A percentile compares a stretch with the other conserved stretches of the same genome.
Conservation (phyloP, 1,284 basidiomycete species). For the Porodaedalea pini region DNA sequence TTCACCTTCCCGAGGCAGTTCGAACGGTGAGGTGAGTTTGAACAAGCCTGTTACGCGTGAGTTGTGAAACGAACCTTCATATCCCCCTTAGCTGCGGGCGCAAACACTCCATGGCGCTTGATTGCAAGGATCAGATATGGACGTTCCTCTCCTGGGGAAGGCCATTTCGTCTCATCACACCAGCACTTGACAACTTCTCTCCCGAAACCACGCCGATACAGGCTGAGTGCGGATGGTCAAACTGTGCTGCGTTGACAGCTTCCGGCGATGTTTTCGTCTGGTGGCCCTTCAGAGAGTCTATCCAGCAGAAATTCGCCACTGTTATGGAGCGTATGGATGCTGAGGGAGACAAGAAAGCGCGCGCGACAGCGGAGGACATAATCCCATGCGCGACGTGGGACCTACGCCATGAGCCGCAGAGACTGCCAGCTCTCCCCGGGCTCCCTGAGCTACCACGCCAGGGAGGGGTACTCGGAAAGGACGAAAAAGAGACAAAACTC, state of each 20-base stretch:
- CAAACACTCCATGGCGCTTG: slow-evolving; percentile 62
- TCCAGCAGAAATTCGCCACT: slow-evolving; percentile 36
- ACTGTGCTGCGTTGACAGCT: slow-evolving; percentile 65
- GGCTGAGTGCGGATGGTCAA: slow-evolving; percentile 76
- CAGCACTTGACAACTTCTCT: slow-evolving; percentile 41
- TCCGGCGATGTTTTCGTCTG: slow-evolving; percentile 70
- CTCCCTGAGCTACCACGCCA: slow-evolving; percentile 46
- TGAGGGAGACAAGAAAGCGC: slow-evolving; percentile 35
- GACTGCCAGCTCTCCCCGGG: slow-evolving; percentile 34
- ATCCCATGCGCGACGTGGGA: slow-evolving; percentile 64
- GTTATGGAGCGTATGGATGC: slow-evolving; percentile 46
- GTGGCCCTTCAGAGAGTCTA: slow-evolving; percentile 59
- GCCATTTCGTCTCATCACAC: slow-evolving; percentile 58
- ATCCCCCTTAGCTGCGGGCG: slow-evolving; percentile 59
- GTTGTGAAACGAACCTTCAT: background rate
- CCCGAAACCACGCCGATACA: slow-evolving; percentile 55
- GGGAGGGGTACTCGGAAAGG: slow-evolving; percentile 30
- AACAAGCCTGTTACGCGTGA: background rate
- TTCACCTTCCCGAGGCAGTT: slow-evolving; percentile 53
- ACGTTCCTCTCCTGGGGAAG: slow-evolving; percentile 70
- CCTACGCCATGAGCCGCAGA: slow-evolving; percentile 46
- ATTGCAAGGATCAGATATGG: slow-evolving; percentile 56
- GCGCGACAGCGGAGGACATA: slow-evolving; percentile 33
- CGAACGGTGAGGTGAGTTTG: slow-evolving; percentile 56
- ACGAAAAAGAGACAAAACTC: slow-evolving; percentile 45